phyloP scores from a whole-genome alignment of 345 rosid species.

The Eucalyptus tenuipes region DNA sequence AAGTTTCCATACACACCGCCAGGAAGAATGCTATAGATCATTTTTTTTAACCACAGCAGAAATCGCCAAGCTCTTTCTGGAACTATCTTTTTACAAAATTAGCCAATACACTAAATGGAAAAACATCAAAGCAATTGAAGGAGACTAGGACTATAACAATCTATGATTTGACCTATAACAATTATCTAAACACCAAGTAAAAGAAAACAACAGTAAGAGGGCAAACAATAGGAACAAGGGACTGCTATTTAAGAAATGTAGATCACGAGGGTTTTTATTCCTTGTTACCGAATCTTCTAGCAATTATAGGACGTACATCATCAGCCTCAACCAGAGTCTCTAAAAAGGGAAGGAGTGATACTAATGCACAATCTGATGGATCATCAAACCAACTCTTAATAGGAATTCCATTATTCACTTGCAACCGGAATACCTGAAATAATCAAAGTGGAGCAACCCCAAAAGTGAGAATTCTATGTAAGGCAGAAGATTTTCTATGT shows the following conservation, averaged over 20 bases:
- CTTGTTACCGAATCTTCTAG: constrained; percentile 77
- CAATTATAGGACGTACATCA: constrained; percentile 93
- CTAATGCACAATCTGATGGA: constrained; percentile 70
- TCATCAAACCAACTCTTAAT: constrained; percentile 98
- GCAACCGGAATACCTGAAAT: constrained; percentile 47
- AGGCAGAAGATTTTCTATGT: background rate
- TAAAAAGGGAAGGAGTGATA: constrained; percentile 82
- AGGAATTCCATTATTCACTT: constrained; percentile 93
- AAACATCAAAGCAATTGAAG: background rate
- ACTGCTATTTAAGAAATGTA: background rate
- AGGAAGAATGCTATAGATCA: background rate
- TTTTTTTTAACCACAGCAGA: background rate
- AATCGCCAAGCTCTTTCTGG: background rate
- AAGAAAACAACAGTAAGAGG: background rate
- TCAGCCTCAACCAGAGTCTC: constrained; percentile 82
- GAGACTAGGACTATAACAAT: background rate
- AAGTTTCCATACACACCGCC: background rate
- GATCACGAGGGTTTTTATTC: constrained; percentile 16
- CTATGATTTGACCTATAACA: background rate
- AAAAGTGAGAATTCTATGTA: background rate
- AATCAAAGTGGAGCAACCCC: background rate
- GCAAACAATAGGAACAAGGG: background rate
- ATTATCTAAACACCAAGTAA: background rate
- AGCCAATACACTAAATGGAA: background rate
- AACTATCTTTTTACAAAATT: background rate